Evolutionary conservation across 2,329 filamentous ascomycete genomes (phyloP), one percentile per base, ranked within the genome.

Genomic region (Fusarium sp.): DNA sequence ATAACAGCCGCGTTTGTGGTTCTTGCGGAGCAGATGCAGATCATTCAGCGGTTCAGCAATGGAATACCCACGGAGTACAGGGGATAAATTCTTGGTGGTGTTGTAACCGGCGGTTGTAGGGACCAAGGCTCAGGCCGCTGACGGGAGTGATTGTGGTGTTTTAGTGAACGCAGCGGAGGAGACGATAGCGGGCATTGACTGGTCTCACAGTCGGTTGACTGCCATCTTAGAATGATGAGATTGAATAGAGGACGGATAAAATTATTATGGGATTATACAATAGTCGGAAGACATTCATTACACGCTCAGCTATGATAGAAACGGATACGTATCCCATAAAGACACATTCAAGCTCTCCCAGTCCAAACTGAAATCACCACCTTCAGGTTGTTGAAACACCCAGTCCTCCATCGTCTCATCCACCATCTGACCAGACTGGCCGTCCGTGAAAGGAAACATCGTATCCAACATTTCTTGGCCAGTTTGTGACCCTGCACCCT

Each of bases 261-360:
- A 28, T 12, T 1, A 5, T 28, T 10, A 28, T 28, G 10, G 11
- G 4, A 28, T 32, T 32, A 28, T 28, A 28, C 26, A 6, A 28
- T 9, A 28, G 26, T 15, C n/a, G n/a, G n/a, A n/a, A n/a, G n/a
- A n/a, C n/a, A n/a, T n/a, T n/a, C n/a, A n/a, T n/a, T n/a, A n/a
- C n/a, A n/a, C 17, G 15, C 32, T 66, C 28, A 19, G 9, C 34
- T 36, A 68, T 46, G 44, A 64, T 7, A 70, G 19, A 17, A 74
- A 74, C 6, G 71, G 70, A 19, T 70, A 73, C 4, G 45, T 73
- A 34, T 73, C 68, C 71, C 72, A 74, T 11, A 70, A 30, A 3
- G 72, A 74, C 4, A 74, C 56, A 17, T 73, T 68, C 53, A 73
- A 40, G 10, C 56, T 62, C 28, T 73, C 71, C 71, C 71, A 73